phyloP scores from a whole-genome alignment of 331 rosid genomes.

The Malus hybrid region DNA sequence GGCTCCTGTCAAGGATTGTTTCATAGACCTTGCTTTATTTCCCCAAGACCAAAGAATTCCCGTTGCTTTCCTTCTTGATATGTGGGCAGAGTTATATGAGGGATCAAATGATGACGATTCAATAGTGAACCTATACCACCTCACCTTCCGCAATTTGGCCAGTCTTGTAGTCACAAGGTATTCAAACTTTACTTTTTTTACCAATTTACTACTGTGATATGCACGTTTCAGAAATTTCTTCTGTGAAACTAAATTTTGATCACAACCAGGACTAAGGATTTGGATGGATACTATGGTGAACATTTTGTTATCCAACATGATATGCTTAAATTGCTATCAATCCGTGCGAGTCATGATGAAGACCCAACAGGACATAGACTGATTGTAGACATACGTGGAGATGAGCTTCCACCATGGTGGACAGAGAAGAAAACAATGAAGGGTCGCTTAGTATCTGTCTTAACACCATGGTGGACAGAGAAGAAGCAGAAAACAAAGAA shows the following conservation, averaged over 20 bases:
- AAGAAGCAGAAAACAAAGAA: conserved; percentile 12
- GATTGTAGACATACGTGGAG: conserved; percentile 22
- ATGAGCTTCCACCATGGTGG: conserved; percentile 20
- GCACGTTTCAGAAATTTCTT: not conserved
- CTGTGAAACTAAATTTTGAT: not conserved
- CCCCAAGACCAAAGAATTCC: too few species aligned
- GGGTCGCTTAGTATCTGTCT: conserved; percentile 39
- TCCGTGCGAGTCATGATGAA: conserved; percentile 5
- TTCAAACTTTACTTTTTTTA: not conserved
- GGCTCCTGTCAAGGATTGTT: conserved; percentile 25
- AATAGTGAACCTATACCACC: conserved; percentile 22
- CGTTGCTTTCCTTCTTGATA: too few species aligned
- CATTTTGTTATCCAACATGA: too few species aligned
- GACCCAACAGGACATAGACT: conserved; percentile 26
- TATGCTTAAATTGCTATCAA: conserved; percentile 44
- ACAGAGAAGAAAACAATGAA: not conserved
- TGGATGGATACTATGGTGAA: not conserved
- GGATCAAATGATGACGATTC: conserved; percentile 15
- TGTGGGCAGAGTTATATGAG: too few species aligned
- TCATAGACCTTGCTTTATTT: conserved; percentile 31
- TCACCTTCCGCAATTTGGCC: conserved; percentile 33
- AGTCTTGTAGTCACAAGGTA: conserved; percentile 46
- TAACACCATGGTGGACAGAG: conserved; percentile 38
- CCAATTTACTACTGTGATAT: not conserved
- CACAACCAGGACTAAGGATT: conserved; percentile 1